Conservation (phyloP, 192 early-diverging fungal species). For the Backusella westeae region DNA sequence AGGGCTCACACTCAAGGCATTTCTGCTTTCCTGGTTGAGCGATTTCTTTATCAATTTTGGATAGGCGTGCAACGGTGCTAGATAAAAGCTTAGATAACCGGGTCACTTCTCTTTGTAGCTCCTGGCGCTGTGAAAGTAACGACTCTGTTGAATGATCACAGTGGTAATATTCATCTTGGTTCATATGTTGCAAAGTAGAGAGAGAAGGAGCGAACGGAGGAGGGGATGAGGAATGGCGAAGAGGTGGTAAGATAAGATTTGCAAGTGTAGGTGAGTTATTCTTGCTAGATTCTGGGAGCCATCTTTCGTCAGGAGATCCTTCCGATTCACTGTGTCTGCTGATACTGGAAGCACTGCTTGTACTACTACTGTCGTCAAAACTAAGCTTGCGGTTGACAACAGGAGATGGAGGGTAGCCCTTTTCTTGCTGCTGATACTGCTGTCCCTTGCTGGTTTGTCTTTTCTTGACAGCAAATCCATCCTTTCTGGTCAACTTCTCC, state of each 20-base stretch:
- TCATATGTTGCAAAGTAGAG: background rate
- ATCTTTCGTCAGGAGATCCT: background rate
- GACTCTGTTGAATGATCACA: slow-evolving; percentile 33
- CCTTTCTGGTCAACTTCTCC: background rate
- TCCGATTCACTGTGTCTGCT: background rate
- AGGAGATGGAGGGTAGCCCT: background rate
- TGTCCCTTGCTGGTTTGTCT: slow-evolving; percentile 2
- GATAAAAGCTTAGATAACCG: slow-evolving; percentile 47
- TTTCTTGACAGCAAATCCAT: background rate
- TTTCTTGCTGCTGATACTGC: background rate
- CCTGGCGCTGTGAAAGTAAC: slow-evolving; percentile 46
- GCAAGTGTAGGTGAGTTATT: background rate
- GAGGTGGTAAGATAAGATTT: background rate
- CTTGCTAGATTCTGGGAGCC: background rate
- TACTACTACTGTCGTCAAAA: background rate
- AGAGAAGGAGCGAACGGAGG: background rate
- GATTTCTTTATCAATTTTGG: slow-evolving; percentile 46
- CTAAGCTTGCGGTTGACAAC: background rate
- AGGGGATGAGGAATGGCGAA: background rate
- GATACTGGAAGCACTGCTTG: slow-evolving; percentile 5
- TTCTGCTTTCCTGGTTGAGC: slow-evolving; percentile 18
- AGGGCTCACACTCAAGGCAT: background rate
- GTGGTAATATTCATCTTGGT: background rate
- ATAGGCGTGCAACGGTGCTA: slow-evolving; percentile 44
- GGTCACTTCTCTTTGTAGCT: slow-evolving; percentile 50